These are phyloP conservation scores for Cytospora piceae DNA, from an alignment of 2,329 filamentous ascomycete genomes.

Conservation along the genomic window DNA sequence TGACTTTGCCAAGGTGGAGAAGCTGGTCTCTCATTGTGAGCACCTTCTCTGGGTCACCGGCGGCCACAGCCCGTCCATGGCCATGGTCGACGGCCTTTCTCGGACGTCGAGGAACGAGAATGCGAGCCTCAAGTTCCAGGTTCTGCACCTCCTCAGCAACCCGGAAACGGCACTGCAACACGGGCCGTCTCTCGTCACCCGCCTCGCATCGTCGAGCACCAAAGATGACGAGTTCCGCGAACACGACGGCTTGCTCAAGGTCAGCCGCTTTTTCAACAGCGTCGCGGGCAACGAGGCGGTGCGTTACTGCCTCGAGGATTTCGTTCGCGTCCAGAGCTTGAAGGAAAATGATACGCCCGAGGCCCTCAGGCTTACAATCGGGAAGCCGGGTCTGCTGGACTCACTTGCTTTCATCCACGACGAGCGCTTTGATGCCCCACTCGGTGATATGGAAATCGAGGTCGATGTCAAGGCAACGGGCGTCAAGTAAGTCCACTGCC, in stretches of 20 bases:
- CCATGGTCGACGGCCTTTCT: constrained; percentile 5
- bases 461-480: constrained; percentile 17
- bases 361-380: constrained; percentile 7
- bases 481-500: constrained; percentile 5
- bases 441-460: constrained; percentile 18
- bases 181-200: constrained; percentile 1
- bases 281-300: constrained; percentile 1
- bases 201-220: constrained; percentile 5
- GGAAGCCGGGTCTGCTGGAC: constrained; percentile 25
- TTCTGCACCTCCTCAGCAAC: constrained; percentile 5
- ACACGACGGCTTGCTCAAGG: background rate
- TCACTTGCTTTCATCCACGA: constrained; percentile 22
- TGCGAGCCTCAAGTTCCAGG: constrained; percentile 5
- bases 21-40: constrained; percentile 29
- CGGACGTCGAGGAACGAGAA: constrained; percentile 16
- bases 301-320: constrained; percentile 4
- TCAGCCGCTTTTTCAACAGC: constrained; percentile 11
- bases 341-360: constrained; percentile 3
- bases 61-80: constrained; percentile 24
- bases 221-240: constrained; percentile 26
- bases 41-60: constrained; percentile 37
- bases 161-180: background rate
- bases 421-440: constrained; percentile 1
- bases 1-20: constrained; percentile 31
- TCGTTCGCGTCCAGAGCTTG: constrained; percentile 6